Conservation (phyloP, 2,329 filamentous ascomycete genomes). For the Parastagonospora nodorum region DNA sequence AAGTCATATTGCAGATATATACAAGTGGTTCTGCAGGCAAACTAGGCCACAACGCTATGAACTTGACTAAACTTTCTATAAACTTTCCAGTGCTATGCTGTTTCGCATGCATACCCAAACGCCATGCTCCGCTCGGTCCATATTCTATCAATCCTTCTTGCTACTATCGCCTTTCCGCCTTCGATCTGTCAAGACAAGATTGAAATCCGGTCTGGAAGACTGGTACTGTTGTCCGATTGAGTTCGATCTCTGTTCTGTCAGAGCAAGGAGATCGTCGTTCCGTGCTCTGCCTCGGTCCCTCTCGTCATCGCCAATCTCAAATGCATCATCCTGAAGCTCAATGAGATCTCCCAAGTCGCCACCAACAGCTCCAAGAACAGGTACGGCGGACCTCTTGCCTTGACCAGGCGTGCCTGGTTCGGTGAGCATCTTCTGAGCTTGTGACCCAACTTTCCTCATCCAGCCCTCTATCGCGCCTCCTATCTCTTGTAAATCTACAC, state of each 20-base stretch:
- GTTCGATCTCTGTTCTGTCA: constrained; percentile 20
- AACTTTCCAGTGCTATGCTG: background rate
- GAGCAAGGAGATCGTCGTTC: constrained; percentile 16
- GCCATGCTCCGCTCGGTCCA: background rate
- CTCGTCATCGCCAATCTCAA: constrained; percentile 47
- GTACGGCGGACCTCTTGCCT: constrained; percentile 37
- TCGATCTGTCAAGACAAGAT: constrained; percentile 36
- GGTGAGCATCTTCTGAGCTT: constrained; percentile 52
- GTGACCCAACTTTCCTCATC: constrained; percentile 79
- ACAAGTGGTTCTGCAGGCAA: constrained; percentile 4
- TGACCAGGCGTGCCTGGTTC: constrained; percentile 38
- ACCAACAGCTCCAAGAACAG: constrained; percentile 47
- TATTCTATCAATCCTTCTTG: constrained; percentile 38
- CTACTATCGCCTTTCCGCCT: constrained; percentile 25
- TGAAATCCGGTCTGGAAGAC: constrained; percentile 37
- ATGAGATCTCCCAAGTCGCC: constrained; percentile 68
- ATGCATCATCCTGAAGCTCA: constrained; percentile 67
- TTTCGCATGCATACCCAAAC: constrained; percentile 3
- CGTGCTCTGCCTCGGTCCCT: constrained; percentile 32
- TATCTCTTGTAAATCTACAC: constrained; percentile 72
- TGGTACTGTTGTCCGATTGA: constrained; percentile 33
- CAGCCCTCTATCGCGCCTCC: constrained; percentile 88
- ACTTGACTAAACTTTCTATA: background rate
- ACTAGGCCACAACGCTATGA: constrained; percentile 14
- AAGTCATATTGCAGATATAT: constrained; percentile 5